Percentiles rank a stretch among this genome's conserved stretches.
Evolutionary conservation across 345 rosid species (phyloP).

Genomic region (Citrus inodora): DNA sequence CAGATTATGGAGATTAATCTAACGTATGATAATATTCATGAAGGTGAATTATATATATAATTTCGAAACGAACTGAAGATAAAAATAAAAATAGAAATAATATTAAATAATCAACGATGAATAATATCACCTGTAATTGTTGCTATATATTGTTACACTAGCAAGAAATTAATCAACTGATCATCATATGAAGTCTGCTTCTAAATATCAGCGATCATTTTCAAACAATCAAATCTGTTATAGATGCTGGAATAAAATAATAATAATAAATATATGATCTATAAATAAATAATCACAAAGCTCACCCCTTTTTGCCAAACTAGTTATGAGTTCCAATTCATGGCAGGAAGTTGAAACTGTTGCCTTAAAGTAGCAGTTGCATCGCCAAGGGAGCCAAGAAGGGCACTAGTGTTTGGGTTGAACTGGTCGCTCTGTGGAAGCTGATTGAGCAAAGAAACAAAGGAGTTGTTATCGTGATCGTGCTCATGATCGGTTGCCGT

Average conservation of each 20-base stretch:
- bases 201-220: background rate
- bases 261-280: too few relatives aligned
- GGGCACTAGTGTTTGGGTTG: constrained; percentile 13
- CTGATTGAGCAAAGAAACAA: constrained; percentile 42
- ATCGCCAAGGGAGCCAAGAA: constrained; percentile 35
- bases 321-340: constrained; percentile 31
- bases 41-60: background rate
- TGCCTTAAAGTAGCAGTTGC: constrained; percentile 27
- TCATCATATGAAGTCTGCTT: background rate
- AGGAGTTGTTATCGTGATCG: constrained; percentile 18
- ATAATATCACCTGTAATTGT: background rate
- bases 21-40: background rate
- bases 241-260: background rate
- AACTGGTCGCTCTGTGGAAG: constrained; percentile 28
- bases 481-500: constrained; percentile 10
- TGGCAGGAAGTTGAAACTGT: constrained; percentile 31
- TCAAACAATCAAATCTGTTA: background rate
- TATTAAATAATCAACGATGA: background rate
- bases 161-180: background rate
- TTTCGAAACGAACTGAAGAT: background rate
- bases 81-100: background rate
- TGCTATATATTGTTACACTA: background rate
- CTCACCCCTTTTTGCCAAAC: background rate
- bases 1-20: background rate
- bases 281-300: background rate